A percentile compares a stretch with the other conserved stretches of the same genome.
phyloP scores from a whole-genome alignment of 805 yeast genomes.

The Ogataea henricii region DNA sequence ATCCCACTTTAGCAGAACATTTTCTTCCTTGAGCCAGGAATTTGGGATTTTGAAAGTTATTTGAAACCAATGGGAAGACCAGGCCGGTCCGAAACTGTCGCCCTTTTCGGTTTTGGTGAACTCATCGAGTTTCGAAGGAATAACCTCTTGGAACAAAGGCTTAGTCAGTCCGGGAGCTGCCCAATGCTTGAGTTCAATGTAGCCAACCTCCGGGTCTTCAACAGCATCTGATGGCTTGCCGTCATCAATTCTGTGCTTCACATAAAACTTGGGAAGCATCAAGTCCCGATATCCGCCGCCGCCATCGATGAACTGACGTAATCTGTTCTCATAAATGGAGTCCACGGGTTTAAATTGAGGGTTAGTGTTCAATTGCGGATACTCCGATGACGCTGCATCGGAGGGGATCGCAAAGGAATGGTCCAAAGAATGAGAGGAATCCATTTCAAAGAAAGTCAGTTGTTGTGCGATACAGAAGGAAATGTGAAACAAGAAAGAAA shows the following conservation, averaged over 20 bases:
- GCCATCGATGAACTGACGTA: conserved; percentile 69
- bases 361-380: conserved; percentile 43
- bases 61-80: conserved; percentile 96
- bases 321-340: conserved; percentile 66
- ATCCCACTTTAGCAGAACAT: conserved; percentile 78
- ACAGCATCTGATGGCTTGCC: conserved; percentile 26
- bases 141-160: conserved; percentile 63
- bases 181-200: conserved; percentile 63
- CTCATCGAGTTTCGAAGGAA: conserved; percentile 47
- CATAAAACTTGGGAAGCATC: conserved; percentile 83
- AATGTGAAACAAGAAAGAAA: background rate
- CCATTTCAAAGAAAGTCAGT: background rate
- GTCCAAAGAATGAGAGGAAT: background rate
- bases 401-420: background rate
- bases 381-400: conserved; percentile 18
- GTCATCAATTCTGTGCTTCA: conserved; percentile 54
- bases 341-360: conserved; percentile 82
- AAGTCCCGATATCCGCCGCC: conserved; percentile 75
- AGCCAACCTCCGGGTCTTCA: conserved; percentile 38
- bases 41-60: conserved; percentile 65
- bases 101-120: conserved; percentile 67
- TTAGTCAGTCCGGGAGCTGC: conserved; percentile 70
- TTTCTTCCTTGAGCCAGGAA: conserved; percentile 54
- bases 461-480: background rate
- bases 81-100: conserved; percentile 86